Evolutionary conservation across 2,329 filamentous ascomycete species (phyloP).

Genomic region (Beauveria varroae): DNA sequence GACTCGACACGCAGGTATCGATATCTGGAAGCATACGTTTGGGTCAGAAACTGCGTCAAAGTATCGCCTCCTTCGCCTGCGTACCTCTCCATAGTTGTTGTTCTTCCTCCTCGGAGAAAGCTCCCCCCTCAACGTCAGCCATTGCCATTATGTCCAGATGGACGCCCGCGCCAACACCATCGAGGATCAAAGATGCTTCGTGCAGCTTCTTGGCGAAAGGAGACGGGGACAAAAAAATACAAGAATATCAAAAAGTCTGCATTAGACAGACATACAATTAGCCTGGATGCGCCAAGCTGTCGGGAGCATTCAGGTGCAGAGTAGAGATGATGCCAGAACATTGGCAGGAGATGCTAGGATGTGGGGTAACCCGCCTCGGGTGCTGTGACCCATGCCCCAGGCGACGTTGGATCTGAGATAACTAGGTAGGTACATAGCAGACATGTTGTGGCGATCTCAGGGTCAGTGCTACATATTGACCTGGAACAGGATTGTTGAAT

Average conservation of each 20-base stretch:
- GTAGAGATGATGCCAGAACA: background rate
- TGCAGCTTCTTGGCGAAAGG: background rate
- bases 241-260: background rate
- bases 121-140: constrained; percentile 54
- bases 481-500: background rate
- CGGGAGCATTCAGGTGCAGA: background rate
- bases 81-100: constrained; percentile 85
- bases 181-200: constrained; percentile 17
- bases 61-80: constrained; percentile 11
- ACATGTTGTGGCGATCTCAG: background rate
- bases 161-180: constrained; percentile 25
- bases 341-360: background rate
- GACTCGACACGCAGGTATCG: constrained; percentile 35
- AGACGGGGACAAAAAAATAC: background rate
- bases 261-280: background rate
- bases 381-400: constrained; percentile 6
- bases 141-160: constrained; percentile 32
- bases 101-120: constrained; percentile 65
- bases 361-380: constrained; percentile 9
- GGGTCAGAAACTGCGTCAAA: background rate
- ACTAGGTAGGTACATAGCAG: background rate
- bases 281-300: background rate
- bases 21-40: constrained; percentile 33
- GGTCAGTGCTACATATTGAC: background rate
- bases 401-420: background rate